Conservation (phyloP, 305 asterid genomes). For the Solanum hybrid region DNA sequence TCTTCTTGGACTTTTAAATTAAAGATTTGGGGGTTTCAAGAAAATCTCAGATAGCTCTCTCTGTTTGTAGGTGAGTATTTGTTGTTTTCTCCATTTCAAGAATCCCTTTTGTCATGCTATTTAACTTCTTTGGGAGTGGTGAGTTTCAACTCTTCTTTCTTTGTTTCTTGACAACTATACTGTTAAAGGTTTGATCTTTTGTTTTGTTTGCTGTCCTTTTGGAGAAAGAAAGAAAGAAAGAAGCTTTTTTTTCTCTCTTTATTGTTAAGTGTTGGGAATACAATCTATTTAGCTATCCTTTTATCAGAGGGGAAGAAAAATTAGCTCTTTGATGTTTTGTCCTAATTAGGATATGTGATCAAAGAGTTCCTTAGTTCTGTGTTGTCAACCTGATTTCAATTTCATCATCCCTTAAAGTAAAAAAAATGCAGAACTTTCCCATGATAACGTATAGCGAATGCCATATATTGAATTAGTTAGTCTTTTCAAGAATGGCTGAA, state of each 20-base stretch:
- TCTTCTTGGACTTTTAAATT: slow-evolving; percentile 19
- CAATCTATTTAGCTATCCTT: background rate
- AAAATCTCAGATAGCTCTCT: slow-evolving; percentile 23
- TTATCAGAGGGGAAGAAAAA: background rate
- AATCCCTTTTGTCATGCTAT: slow-evolving; percentile 26
- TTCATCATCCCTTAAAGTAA: background rate
- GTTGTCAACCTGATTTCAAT: background rate
- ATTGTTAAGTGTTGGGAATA: background rate
- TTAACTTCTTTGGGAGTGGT: background rate
- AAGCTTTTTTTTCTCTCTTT: too few relatives aligned
- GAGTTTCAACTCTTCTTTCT: background rate
- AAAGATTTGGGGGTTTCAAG: slow-evolving; percentile 9
- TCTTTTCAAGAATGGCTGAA: slow-evolving; percentile 55
- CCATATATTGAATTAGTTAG: slow-evolving; percentile 16
- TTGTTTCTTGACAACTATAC: background rate
- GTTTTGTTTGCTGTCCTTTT: background rate
- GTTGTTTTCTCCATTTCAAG: slow-evolving; percentile 21
- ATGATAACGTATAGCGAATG: slow-evolving; percentile 2
- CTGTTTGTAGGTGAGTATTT: slow-evolving; percentile 28
- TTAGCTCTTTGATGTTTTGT: background rate
- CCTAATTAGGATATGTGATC: background rate
- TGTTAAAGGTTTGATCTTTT: background rate
- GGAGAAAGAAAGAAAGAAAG: background rate
- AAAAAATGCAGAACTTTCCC: background rate
- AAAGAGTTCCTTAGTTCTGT: background rate